Percentiles rank a stretch among this genome's conserved stretches.
These are phyloP conservation scores for Mrakia hoshinonis DNA, from an alignment of 768 basidiomycete species.

Conservation along the genomic window DNA sequence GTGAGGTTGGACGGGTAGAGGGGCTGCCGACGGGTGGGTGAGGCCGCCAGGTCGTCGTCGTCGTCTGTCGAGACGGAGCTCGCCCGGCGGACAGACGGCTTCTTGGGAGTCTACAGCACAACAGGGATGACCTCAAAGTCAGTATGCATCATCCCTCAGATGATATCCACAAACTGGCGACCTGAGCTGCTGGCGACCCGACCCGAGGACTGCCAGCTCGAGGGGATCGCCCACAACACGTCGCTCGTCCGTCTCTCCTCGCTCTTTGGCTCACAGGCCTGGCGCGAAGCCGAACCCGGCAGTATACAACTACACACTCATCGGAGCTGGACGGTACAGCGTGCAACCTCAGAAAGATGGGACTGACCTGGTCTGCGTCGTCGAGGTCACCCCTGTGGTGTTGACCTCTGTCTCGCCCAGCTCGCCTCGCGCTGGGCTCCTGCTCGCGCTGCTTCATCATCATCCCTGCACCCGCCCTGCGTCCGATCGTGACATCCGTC, in stretches of 20 bases:
- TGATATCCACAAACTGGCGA: too few relatives aligned
- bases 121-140: background rate
- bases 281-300: too few relatives aligned
- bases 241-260: too few relatives aligned
- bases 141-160: too few relatives aligned
- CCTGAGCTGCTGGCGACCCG: too few relatives aligned
- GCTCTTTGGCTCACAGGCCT: too few relatives aligned
- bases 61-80: background rate
- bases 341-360: too few relatives aligned
- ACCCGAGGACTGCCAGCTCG: too few relatives aligned
- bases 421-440: background rate
- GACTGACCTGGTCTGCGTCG: background rate
- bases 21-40: background rate
- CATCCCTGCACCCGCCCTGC: slow-evolving; percentile 2
- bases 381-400: background rate
- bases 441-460: background rate
- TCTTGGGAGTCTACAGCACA: background rate
- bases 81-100: background rate
- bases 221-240: too few relatives aligned
- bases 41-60: background rate
- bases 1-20: background rate
- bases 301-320: too few relatives aligned
- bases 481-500: background rate
- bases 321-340: too few relatives aligned
- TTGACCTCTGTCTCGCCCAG: background rate